phyloP scores from a whole-genome alignment of 306 rosid species.

The Quercus alba region DNA sequence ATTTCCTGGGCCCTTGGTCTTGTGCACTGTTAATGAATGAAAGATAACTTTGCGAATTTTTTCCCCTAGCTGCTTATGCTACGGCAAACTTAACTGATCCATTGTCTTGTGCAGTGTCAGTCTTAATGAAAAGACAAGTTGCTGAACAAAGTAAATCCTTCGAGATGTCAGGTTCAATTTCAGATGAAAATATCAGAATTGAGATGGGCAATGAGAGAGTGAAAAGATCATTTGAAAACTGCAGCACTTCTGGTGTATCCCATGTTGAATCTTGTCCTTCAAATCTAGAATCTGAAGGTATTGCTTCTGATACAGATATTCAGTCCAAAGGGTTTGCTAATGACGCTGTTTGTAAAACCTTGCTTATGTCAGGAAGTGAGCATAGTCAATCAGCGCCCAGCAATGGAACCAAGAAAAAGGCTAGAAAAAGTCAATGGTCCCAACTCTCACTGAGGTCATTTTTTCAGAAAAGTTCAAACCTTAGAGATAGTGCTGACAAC shows the following conservation, averaged over 20 bases:
- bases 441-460: conserved; percentile 74
- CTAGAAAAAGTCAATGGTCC: conserved; percentile 53
- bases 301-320: conserved; percentile 23
- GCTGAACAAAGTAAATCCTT: conserved; percentile 33
- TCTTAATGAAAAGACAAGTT: conserved; percentile 61
- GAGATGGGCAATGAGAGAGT: conserved; percentile 30
- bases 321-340: conserved; percentile 19
- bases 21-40: background rate
- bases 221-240: conserved; percentile 27
- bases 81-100: background rate
- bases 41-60: background rate
- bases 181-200: conserved; percentile 10
- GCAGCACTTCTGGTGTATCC: conserved; percentile 18
- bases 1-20: conserved; percentile 6
- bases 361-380: conserved; percentile 13
- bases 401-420: conserved; percentile 54
- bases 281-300: conserved; percentile 37
- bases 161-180: conserved; percentile 14
- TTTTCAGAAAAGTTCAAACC: conserved; percentile 51
- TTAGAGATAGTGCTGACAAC: conserved; percentile 23
- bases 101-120: conserved; percentile 54
- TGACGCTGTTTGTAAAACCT: conserved; percentile 19
- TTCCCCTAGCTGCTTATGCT: background rate
- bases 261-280: conserved; percentile 28
- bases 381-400: conserved; percentile 19